phyloP scores from a whole-genome alignment of 495 filamentous ascomycete species.

The Aspergillus indologenus region DNA sequence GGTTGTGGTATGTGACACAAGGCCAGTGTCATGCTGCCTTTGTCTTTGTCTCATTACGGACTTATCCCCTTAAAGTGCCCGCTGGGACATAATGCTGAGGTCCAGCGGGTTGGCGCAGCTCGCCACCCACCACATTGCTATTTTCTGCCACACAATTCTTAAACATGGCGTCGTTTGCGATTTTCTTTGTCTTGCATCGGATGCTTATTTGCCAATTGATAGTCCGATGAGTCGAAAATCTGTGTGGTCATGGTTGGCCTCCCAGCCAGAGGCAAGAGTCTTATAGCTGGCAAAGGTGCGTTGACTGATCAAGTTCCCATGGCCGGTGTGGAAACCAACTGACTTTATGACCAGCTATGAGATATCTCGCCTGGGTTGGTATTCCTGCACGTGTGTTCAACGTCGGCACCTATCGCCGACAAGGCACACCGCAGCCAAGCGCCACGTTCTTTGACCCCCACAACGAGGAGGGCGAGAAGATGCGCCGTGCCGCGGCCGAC shows the following conservation, averaged over 20 bases:
- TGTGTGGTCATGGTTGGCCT: slow-evolving; percentile 99
- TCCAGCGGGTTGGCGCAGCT: not conserved
- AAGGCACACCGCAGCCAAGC: slow-evolving; percentile 76
- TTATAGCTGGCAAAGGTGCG: slow-evolving; percentile 94
- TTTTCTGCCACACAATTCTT: not conserved
- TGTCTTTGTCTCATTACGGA: not conserved
- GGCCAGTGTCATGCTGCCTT: not conserved
- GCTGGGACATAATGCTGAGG: not conserved
- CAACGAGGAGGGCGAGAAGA: slow-evolving; percentile 86
- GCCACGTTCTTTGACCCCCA: slow-evolving; percentile 90
- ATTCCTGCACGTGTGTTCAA: slow-evolving; percentile 94
- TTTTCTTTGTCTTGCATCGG: not conserved
- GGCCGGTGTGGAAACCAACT: slow-evolving; percentile 5
- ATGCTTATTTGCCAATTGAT: slow-evolving; percentile 27
- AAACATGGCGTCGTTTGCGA: not conserved
- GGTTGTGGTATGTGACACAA: not conserved
- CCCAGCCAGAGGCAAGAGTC: slow-evolving; percentile 91
- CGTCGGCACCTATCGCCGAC: slow-evolving; percentile 88
- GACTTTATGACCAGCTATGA: slow-evolving; percentile 60
- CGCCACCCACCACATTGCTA: not conserved
- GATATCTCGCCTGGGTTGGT: slow-evolving; percentile 94
- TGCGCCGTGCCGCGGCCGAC: slow-evolving; percentile 81
- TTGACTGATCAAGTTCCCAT: slow-evolving; percentile 5
- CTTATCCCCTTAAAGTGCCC: not conserved
- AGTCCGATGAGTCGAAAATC: slow-evolving; percentile 92